Evolutionary conservation across 2,329 filamentous ascomycete genomes (phyloP), one percentile per base, ranked within the genome.

Genomic region (Microcera coccophila): DNA sequence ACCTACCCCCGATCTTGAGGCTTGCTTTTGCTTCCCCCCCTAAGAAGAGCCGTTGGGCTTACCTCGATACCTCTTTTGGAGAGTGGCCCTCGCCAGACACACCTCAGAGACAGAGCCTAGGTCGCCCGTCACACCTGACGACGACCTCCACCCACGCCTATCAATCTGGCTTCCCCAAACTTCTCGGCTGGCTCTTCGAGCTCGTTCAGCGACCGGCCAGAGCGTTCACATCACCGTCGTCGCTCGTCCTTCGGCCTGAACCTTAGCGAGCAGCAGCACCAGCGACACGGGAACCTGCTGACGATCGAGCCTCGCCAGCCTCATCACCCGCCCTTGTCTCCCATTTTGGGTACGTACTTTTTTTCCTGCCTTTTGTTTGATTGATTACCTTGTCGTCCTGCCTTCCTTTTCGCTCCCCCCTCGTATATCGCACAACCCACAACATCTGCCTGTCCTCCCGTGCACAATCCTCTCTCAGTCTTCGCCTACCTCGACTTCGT

Each of bases 281-380:
- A 59, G 49, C 62, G 57, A 37, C 52, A 60, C 40, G 58, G 54
- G 40, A 55, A 56, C 19, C 49, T 61, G 29, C 55, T 68, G 28
- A 53, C 61, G 26, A 62, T 66, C 42, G 52, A 62, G 18, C 18
- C 59, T 36, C 56, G 57, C 24, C 53, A 52, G 31, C 52, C 58
- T 39, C 60, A 60, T 40, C 59, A 58, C 47, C 38, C 44, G 32
- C 51, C 56, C 46, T 68, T 81, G 41, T 74, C 77, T 47, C 72
- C 79, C 24, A 74, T 82, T 55, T 72, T 75, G 57, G 78, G 77
- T 76, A 76, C 61, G 74, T 72, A 32, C 28, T 33, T 39, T 19
- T 39, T 36, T 32, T n/a, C n/a, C n/a, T n/a, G n/a, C n/a, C 37
- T 18, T 11, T 18, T 29, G 12, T 19, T 47, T 41, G 45, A 38